Evolutionary conservation across 306 rosid genomes (phyloP).

Genomic region (Casuarina equisetifolia): DNA sequence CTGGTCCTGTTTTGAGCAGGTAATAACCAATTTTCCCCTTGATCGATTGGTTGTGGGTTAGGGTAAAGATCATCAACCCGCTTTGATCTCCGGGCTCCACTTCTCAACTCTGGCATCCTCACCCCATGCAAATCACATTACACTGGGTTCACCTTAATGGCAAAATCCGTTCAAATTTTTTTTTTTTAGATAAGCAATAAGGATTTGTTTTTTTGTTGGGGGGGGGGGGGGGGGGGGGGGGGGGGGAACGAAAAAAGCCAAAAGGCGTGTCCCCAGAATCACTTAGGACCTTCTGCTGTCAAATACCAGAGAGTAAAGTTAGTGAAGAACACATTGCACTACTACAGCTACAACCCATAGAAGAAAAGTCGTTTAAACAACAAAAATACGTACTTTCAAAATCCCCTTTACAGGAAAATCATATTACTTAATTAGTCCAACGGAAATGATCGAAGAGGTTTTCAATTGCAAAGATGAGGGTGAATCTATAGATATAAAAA

Average conservation of each 20-base stretch:
- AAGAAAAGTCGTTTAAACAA: conserved; percentile 14
- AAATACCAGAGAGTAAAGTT: conserved; percentile 5
- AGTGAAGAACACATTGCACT: conserved; percentile 1
- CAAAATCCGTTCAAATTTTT: background rate
- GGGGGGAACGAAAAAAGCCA: background rate
- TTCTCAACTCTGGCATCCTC: conserved; percentile 99
- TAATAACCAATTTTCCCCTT: conserved; percentile 63
- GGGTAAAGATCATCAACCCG: conserved; percentile 95
- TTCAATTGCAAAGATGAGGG: background rate
- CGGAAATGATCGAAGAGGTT: background rate
- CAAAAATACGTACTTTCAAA: background rate
- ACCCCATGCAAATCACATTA: conserved; percentile 95
- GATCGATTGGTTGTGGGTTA: conserved; percentile 63
- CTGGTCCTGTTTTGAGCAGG: conserved; percentile 69
- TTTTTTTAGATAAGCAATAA: background rate
- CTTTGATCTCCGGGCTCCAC: conserved; percentile 95
- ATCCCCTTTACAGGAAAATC: background rate
- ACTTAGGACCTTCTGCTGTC: conserved; percentile 39
- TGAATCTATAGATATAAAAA: background rate
- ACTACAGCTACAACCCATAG: background rate
- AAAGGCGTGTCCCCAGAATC: conserved; percentile 11
- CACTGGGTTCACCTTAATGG: conserved; percentile 32
- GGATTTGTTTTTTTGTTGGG: background rate
- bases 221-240: no score
- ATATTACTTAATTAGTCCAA: background rate